Percentiles rank a stretch among this genome's conserved stretches.
Conservation (phyloP, 2,329 filamentous ascomycete species). For the Chaetomium olivaceum region DNA sequence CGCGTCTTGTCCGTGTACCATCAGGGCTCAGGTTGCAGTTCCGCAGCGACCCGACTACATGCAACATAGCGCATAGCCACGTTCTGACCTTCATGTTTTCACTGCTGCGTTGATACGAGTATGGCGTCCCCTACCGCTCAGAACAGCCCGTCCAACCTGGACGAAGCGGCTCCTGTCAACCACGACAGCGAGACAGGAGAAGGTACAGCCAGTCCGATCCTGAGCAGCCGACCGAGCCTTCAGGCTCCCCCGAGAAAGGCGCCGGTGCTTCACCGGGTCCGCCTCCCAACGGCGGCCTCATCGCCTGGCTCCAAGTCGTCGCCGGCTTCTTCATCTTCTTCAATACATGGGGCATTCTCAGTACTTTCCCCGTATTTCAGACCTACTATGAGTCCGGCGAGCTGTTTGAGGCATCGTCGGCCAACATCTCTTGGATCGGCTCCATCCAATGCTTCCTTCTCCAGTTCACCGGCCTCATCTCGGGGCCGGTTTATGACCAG, state of each 20-base stretch:
- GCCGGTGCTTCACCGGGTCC: not conserved
- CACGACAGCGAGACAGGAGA: not conserved
- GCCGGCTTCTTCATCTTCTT: conserved; percentile 56
- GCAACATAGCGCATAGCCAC: not conserved
- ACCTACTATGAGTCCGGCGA: conserved; percentile 49
- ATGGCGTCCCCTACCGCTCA: not conserved
- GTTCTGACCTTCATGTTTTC: not conserved
- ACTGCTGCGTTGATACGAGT: not conserved
- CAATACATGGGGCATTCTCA: conserved; percentile 58
- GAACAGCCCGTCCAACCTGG: not conserved
- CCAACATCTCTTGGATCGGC: conserved; percentile 54
- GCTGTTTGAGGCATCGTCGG: conserved; percentile 40
- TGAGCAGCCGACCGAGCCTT: not conserved
- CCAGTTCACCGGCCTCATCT: conserved; percentile 51
- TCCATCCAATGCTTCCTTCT: conserved; percentile 54
- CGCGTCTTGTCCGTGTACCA: not conserved
- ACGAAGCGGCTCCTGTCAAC: not conserved
- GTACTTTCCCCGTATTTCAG: conserved; percentile 56
- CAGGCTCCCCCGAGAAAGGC: not conserved
- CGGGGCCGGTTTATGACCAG: conserved; percentile 53
- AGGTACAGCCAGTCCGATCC: not conserved
- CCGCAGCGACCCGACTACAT: not conserved
- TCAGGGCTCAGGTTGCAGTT: not conserved
- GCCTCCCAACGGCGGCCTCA: conserved; percentile 49
- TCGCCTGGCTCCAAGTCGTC: conserved; percentile 57